phyloP scores from a whole-genome alignment of 2,329 filamentous ascomycete genomes.

The Leptographium flavum region DNA sequence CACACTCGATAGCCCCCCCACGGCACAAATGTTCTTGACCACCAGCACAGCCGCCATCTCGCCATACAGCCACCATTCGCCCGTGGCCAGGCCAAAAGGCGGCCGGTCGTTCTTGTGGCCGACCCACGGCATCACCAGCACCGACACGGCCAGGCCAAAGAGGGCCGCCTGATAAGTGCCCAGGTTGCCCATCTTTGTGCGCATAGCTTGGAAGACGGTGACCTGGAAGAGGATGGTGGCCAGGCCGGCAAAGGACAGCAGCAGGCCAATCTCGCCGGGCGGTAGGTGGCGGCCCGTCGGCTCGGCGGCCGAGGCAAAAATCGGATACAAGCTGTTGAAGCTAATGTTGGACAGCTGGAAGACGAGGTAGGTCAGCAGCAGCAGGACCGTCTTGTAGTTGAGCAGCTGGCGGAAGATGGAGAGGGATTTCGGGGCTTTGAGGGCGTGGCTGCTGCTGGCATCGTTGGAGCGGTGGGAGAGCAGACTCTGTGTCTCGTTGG shows the following conservation, averaged over 20 bases:
- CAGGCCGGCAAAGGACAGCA: conserved; percentile 68
- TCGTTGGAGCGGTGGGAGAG: not conserved
- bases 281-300: conserved; percentile 65
- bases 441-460: not conserved
- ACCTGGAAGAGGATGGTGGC: conserved; percentile 86
- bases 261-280: conserved; percentile 71
- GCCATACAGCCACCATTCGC: conserved; percentile 58
- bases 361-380: conserved; percentile 76
- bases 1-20: conserved; percentile 80
- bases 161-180: conserved; percentile 69
- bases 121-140: conserved; percentile 80
- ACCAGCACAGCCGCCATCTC: conserved; percentile 73
- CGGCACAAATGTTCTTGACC: conserved; percentile 78
- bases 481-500: not conserved
- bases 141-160: conserved; percentile 66
- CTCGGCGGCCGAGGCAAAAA: conserved; percentile 64
- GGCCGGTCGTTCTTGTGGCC: conserved; percentile 54
- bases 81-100: conserved; percentile 42
- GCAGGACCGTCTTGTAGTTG: conserved; percentile 66
- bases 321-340: conserved; percentile 89
- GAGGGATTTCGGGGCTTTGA: conserved; percentile 16
- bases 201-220: conserved; percentile 65
- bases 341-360: conserved; percentile 92
- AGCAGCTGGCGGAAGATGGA: conserved; percentile 42
- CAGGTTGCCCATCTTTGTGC: conserved; percentile 70